Conservation (phyloP, 2,329 filamentous ascomycete genomes). For the Verticillium klebahnii region DNA sequence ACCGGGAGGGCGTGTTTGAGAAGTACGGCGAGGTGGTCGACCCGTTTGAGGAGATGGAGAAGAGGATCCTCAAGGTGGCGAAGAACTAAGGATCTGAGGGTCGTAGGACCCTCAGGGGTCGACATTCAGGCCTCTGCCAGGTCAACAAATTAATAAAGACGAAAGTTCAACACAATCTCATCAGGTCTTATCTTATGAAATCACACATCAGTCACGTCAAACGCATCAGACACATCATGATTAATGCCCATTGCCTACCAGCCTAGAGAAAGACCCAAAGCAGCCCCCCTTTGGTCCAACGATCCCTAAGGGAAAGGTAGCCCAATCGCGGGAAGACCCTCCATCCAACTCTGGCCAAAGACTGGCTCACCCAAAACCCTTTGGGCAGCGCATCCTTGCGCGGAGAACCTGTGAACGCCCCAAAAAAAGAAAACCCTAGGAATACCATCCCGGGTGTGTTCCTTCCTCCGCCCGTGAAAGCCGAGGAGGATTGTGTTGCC, state of each 20-base stretch:
- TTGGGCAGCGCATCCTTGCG: too few relatives aligned
- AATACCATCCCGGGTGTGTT: too few relatives aligned
- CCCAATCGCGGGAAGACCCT: background rate
- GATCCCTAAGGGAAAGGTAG: background rate
- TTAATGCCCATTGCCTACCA: background rate
- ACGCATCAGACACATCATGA: background rate
- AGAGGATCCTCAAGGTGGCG: constrained; percentile 49
- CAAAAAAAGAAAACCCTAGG: too few relatives aligned
- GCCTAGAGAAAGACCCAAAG: background rate
- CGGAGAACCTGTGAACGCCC: too few relatives aligned
- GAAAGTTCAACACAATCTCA: too few relatives aligned
- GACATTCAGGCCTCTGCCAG: too few relatives aligned
- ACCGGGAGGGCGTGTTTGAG: constrained; percentile 68
- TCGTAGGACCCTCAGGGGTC: background rate
- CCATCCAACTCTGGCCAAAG: background rate
- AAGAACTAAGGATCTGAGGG: constrained; percentile 15
- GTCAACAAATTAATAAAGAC: too few relatives aligned
- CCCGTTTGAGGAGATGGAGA: constrained; percentile 75
- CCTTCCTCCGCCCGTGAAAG: too few relatives aligned
- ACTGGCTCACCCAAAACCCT: too few relatives aligned
- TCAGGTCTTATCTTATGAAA: too few relatives aligned
- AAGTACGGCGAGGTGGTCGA: constrained; percentile 71
- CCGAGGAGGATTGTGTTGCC: too few relatives aligned
- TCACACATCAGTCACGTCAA: too few relatives aligned
- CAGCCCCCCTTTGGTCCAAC: background rate